Evolutionary conservation across 2,329 filamentous ascomycete species (phyloP).

Genomic region (Zymoseptoria crescenta): DNA sequence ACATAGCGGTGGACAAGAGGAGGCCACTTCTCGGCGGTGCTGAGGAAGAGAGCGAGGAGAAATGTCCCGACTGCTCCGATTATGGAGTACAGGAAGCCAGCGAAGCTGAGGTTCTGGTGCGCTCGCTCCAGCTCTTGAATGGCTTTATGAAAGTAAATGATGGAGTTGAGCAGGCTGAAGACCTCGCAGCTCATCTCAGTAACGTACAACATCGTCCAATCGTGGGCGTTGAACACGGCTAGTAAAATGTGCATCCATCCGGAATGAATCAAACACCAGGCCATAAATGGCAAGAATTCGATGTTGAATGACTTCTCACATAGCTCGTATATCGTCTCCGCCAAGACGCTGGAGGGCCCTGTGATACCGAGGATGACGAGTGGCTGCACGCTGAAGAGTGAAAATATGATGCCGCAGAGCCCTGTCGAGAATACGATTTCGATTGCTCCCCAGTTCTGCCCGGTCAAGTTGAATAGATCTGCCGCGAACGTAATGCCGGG

Average conservation of each 20-base stretch:
- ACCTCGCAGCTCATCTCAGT: conserved; percentile 60
- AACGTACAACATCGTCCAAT: conserved; percentile 64
- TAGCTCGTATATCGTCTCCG: no score
- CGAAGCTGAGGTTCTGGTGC: conserved; percentile 49
- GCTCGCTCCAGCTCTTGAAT: conserved; percentile 56
- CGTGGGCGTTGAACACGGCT: conserved; percentile 59
- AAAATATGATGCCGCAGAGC: conserved; percentile 56
- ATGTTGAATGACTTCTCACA: conserved; percentile 40
- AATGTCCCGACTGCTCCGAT: conserved; percentile 58
- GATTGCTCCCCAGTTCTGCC: conserved; percentile 57
- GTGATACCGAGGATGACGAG: conserved; percentile 39
- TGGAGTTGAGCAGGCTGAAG: conserved; percentile 58
- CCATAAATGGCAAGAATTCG: conserved; percentile 59
- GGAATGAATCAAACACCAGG: conserved; percentile 58
- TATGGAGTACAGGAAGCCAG: conserved; percentile 57
- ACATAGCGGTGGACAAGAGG: conserved; percentile 55
- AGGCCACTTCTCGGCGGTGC: conserved; percentile 53
- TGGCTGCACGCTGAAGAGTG: conserved; percentile 53
- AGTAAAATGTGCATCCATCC: conserved; percentile 59
- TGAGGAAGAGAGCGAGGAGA: conserved; percentile 53
- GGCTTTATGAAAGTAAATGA: conserved; percentile 63
- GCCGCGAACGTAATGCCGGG: conserved; percentile 61
- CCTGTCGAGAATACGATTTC: conserved; percentile 61
- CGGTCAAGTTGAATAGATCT: conserved; percentile 55
- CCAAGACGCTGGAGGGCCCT: no score